Conservation (phyloP, 1,139 yeast species). For the Taphrina sp. region DNA sequence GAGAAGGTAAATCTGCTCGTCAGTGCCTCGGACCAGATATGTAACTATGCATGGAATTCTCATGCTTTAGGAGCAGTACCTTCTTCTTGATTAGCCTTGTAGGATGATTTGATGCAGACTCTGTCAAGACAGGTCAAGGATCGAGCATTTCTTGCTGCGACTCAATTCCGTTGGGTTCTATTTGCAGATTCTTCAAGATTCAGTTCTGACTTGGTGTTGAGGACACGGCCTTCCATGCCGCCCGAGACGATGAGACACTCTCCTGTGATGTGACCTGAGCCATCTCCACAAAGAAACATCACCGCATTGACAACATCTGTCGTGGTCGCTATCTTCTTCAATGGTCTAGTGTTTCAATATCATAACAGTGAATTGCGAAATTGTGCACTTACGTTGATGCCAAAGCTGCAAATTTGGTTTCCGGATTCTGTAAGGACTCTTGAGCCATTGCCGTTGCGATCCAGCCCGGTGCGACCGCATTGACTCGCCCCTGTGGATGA, state of each 20-base stretch:
- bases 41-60: too few species aligned
- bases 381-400: constrained; percentile 22
- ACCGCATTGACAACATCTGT: constrained; percentile 22
- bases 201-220: constrained; percentile 11
- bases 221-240: constrained; percentile 31
- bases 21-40: too few species aligned
- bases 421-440: constrained; percentile 17
- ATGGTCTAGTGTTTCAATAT: constrained; percentile 7
- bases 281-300: constrained; percentile 13
- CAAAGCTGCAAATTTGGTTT: constrained; percentile 13
- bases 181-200: too few species aligned
- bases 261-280: constrained; percentile 26
- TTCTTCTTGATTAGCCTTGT: too few species aligned
- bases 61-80: too few species aligned
- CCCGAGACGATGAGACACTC: constrained; percentile 28
- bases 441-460: constrained; percentile 18
- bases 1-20: too few species aligned
- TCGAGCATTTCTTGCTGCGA: too few species aligned
- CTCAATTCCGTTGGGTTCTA: too few species aligned
- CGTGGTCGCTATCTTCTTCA: constrained; percentile 28
- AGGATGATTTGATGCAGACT: too few species aligned
- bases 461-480: constrained; percentile 32
- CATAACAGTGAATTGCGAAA: too few species aligned
- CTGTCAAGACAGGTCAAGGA: too few species aligned
- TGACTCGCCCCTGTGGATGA: constrained; percentile 22